Base-by-base conservation (phyloP, 2,329 filamentous ascomycete species). In the Fusarium dimerum region DNA sequence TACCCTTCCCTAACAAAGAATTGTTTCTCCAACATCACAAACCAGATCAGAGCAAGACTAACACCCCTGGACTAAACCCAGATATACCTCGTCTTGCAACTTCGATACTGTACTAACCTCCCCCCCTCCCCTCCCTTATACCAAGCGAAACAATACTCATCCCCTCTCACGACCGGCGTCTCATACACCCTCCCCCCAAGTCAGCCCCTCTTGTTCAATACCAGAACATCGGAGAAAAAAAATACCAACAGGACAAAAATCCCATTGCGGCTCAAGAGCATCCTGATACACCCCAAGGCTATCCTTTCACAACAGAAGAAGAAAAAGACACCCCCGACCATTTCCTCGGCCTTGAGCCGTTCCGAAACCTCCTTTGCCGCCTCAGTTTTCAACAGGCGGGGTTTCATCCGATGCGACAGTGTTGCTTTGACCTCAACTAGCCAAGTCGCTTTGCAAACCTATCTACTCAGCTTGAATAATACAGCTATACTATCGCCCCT, bases 71-170 rank as follows among this genome's bases (percentile, higher is more conserved):
- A 7, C 20, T 26, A 26, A 26, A 26, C 20, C 20, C 20, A 26
- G 20, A 26, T 7, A 26, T 26, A 4, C 20, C 7, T 26, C 20
- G 20, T 26, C 20, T 26, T 26, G 7, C 20, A 26, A 26, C 20
- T 26, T 26, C 20, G 20, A 26, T 26, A 26, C 20, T 7, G 7
- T 26, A 26, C 20, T 7, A 26, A 26, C 20, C 20, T 7, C 20
- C 20, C 20, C 7, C 18, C 32, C n/a, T 26, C 43, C 36, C 32
- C n/a, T 26, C 43, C 36, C 34, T 44, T 34, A 38, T 26, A 34
- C 40, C 43, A 49, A 41, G 43, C 45, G 43, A 45, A 32, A 45
- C 42, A 26, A 26, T 26, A 26, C 20, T 26, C 52, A 52, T 40
- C 43, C 48, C 32, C 39, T 7, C 18, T n/a, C 18, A 7, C n/a